Percentiles rank a stretch among this genome's conserved stretches.
Conservation (phyloP, 768 basidiomycete species). For the Asterophora lycoperdoides region DNA sequence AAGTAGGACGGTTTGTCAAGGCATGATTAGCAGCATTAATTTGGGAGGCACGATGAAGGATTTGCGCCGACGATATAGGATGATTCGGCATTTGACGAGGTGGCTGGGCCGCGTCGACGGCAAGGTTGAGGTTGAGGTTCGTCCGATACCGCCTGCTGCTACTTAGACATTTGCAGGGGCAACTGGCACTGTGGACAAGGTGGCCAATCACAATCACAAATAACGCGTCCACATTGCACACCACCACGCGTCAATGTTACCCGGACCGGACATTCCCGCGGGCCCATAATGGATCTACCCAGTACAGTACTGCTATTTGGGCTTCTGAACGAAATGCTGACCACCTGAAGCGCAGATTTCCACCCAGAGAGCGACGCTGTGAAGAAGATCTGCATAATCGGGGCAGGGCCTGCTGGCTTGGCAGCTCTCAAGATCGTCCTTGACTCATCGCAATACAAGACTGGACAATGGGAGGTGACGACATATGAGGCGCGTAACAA, state of each 20-base stretch:
- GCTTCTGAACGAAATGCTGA: neutral
- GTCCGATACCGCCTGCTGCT: too few species aligned
- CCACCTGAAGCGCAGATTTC: slow-evolving; percentile 8
- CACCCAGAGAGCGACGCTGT: slow-evolving; percentile 4
- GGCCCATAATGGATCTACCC: slow-evolving; percentile 10
- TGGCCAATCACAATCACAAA: too few species aligned
- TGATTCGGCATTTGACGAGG: neutral
- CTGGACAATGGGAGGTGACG: slow-evolving; percentile 57
- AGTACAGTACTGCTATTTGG: slow-evolving; percentile 2
- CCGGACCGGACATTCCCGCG: neutral
- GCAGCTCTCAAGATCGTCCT: slow-evolving; percentile 62
- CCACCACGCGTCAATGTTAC: too few species aligned
- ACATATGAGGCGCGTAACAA: slow-evolving; percentile 62
- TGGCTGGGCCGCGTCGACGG: too few species aligned
- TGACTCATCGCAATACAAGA: slow-evolving; percentile 53
- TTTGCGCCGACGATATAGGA: neutral
- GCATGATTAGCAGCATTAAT: neutral
- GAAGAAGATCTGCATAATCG: slow-evolving; percentile 61
- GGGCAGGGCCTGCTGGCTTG: slow-evolving; percentile 73
- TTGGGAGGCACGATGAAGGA: neutral
- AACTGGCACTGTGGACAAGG: too few species aligned
- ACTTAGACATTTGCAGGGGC: too few species aligned
- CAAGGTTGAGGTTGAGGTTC: too few species aligned
- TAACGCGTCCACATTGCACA: too few species aligned
- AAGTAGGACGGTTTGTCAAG: neutral